Conservation (phyloP, 2,329 filamentous ascomycete species). For the Hypoxylon sp. region DNA sequence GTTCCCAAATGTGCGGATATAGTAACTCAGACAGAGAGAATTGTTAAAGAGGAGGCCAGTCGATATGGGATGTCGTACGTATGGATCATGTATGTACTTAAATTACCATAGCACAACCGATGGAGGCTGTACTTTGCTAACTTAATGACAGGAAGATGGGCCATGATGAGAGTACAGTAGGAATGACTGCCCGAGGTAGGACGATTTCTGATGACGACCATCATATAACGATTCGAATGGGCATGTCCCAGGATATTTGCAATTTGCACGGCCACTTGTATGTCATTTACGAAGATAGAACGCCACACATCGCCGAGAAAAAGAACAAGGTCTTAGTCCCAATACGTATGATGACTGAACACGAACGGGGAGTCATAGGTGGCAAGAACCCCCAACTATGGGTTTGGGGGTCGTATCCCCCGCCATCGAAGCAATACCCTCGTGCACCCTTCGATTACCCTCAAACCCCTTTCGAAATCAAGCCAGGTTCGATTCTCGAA, state of each 20-base stretch:
- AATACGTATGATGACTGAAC: conserved; percentile 5
- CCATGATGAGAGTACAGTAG: background rate
- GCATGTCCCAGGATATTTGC: background rate
- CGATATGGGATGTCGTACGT: conserved; percentile 1
- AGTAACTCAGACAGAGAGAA: background rate
- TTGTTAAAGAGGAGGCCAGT: conserved; percentile 2
- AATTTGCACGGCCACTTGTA: conserved; percentile 7
- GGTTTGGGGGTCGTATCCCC: background rate
- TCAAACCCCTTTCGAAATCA: background rate
- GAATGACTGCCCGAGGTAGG: background rate
- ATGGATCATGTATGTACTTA: background rate
- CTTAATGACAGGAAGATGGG: conserved; percentile 2
- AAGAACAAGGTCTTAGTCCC: background rate
- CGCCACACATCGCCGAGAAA: background rate
- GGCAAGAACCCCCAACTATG: conserved; percentile 8
- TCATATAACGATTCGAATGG: conserved; percentile 3
- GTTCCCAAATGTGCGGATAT: background rate
- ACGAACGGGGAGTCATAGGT: background rate
- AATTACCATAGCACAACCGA: background rate
- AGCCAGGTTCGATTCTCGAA: background rate
- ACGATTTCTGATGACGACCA: background rate
- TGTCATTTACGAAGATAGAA: background rate
- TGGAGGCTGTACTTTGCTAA: background rate
- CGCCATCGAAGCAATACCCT: background rate
- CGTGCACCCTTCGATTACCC: background rate